A percentile compares a stretch with the other conserved stretches of the same genome.
Conservation (phyloP, 768 basidiomycete species). For the Leucocoprinus sp. region DNA sequence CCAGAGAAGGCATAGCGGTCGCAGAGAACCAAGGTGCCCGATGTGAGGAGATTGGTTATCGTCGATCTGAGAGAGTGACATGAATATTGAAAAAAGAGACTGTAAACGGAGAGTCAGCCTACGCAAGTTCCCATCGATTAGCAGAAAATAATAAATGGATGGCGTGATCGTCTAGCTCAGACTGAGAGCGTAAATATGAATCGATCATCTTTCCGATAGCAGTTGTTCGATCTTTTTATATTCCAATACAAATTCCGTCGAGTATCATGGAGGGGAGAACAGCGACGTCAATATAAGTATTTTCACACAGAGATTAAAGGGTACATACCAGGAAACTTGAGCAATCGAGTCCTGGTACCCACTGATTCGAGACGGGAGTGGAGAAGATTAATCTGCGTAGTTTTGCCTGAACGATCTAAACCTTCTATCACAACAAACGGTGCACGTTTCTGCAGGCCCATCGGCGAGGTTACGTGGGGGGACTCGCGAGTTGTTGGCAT, state of each 20-base stretch:
- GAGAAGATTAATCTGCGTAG: slow-evolving; percentile 71
- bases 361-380: slow-evolving; percentile 41
- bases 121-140: slow-evolving; percentile 96
- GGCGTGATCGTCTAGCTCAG: slow-evolving; percentile 85
- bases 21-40: slow-evolving; percentile 72
- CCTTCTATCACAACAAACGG: slow-evolving; percentile 93
- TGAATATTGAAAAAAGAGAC: not conserved
- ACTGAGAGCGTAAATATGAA: slow-evolving; percentile 74
- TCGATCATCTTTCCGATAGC: slow-evolving; percentile 91
- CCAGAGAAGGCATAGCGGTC: slow-evolving; percentile 98
- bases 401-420: slow-evolving; percentile 92
- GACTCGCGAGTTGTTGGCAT: too few species aligned
- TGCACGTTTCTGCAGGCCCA: slow-evolving; percentile 42
- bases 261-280: too few species aligned
- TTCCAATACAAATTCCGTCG: too few species aligned
- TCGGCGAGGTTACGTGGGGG: too few species aligned
- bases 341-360: slow-evolving; percentile 40
- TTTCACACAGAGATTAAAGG: not conserved
- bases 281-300: too few species aligned
- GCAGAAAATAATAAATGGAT: slow-evolving; percentile 95
- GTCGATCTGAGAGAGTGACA: too few species aligned
- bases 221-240: slow-evolving; percentile 84
- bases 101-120: slow-evolving; percentile 17
- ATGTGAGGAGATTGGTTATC: slow-evolving; percentile 49
- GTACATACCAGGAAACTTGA: slow-evolving; percentile 85